Base-by-base conservation (phyloP, 177 flowering plant genomes). In the Vitis hybrid region DNA sequence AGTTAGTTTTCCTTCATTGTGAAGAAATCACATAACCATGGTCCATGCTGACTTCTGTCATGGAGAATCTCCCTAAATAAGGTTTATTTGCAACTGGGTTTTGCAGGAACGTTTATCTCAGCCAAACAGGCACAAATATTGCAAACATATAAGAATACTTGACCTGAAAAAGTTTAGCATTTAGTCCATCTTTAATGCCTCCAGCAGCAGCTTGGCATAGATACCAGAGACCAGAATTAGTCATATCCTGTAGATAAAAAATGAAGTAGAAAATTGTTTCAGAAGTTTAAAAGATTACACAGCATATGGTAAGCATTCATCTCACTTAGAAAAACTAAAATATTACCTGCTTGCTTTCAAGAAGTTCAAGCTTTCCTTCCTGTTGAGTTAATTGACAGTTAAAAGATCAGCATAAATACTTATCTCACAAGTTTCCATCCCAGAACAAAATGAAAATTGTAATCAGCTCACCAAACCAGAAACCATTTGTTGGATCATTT, bases 161-260 rank as follows among this genome's bases (percentile, higher is more conserved):
- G 44, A 90, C 97, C 93, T 89, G 82, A 65, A 82, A 63, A 56
- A 64, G 69, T 72, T 77, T 81, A 49, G 78, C 18, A 75, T 70
- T 76, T 63, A 68, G 28, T 13, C 86, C 87, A 75, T 82, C 86
- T 78, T 84, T 79, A 72, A 79, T 64, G 51, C 82, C 88, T 56
- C 69, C 90, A 69, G 92, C 90, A 69, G 92, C 90, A 22, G 69
- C 60, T 82, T 90, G 88, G 80, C 95, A 90, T n/a, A 92, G 86
- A 81, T 92, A 81, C 87, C 79, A 82, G 53, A 92, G 84, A 74
- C 92, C 93, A 9, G 91, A 75, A 67, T 77, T 77, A 18, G 83
- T 69, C 53, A 75, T 31, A 75, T 90, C 92, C 95, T 90, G 82
- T 11, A 67, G 33, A 44, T 2, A 33, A 49, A 79, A 31, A 18